Base-by-base conservation (phyloP, 2,329 filamentous ascomycete genomes). In the Thielaviopsis euricoi region DNA sequence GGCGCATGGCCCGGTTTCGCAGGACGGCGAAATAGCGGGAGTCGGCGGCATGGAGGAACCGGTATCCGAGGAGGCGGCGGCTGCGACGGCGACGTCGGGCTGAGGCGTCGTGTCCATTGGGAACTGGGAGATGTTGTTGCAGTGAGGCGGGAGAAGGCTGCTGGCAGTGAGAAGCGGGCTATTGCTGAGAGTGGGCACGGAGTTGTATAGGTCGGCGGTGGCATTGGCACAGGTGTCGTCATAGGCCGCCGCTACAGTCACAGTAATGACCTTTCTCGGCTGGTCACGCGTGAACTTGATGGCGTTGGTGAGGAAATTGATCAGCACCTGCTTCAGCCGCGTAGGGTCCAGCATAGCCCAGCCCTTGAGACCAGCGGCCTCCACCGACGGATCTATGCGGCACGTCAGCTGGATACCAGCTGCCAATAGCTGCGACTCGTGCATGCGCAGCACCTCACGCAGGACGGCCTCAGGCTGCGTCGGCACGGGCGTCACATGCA, bases 271-370 rank as follows among this genome's bases (percentile, higher is more conserved):
- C 17, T 79, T 73, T 56, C 70, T 76, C 53, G 79, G 76, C 55
- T 83, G 78, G 0, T 79, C 78, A 62, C 82, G 79, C 0, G 79
- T 81, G 60, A 83, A 83, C 63, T 82, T 83, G 68, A 83, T 80
- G 29, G 80, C 80, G 62, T 83, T 83, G 40, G 79, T 82, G 67
- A 87, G 82, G 15, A 90, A 73, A 65, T 90, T 89, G 66, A 89
- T 89, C 48, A 89, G 70, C 2, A 89, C 81, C 66, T 89, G 86
- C 50, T 85, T 75, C 17, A 89, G 75, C 46, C 86, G 77, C 3
- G 85, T 87, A 6, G 87, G 86, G 66, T 91, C 87, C 48, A 90
- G 73, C 62, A 78, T 85, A 48, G 85, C 83, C 83, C 84, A 88
- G 22, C 33, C 55, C 61, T 86, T 80, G 33, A 89, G 73, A 2